Percentiles rank a stretch among this genome's conserved stretches.
phyloP scores from a whole-genome alignment of 176 grass and related monocot genomes.

The barley (Hordeum vulgare) region DNA sequence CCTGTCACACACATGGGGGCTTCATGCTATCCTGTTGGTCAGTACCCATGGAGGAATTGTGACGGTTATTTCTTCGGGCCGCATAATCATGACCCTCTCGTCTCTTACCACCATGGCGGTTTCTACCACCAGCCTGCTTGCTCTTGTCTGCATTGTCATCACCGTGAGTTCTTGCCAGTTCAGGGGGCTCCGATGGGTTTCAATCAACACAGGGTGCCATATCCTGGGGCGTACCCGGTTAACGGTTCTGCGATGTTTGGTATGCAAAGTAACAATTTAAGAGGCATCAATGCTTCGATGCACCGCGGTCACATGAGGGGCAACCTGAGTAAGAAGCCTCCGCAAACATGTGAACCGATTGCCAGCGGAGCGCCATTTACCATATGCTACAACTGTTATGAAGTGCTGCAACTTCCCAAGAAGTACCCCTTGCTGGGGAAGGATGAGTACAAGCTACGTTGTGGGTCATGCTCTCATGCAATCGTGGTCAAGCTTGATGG shows the following conservation, averaged over 20 bases:
- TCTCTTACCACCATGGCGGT: conserved; percentile 89
- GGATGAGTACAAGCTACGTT: conserved; percentile 60
- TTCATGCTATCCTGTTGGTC: conserved; percentile 50
- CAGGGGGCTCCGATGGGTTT: conserved; percentile 48
- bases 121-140: conserved; percentile 92
- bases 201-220: conserved; percentile 41
- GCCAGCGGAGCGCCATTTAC: conserved; percentile 77
- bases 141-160: conserved; percentile 70
- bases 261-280: conserved; percentile 35
- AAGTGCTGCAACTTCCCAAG: conserved; percentile 80
- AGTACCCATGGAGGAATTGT: conserved; percentile 47
- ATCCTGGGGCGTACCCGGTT: conserved; percentile 32
- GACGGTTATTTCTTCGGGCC: conserved; percentile 63
- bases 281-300: conserved; percentile 30
- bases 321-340: conserved; percentile 42
- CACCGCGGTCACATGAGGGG: conserved; percentile 37
- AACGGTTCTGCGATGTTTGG: conserved; percentile 29
- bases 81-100: conserved; percentile 61
- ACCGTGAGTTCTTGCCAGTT: conserved; percentile 27
- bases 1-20: conserved; percentile 34
- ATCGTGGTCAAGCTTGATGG: conserved; percentile 64
- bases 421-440: conserved; percentile 40
- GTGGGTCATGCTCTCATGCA: conserved; percentile 75
- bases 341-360: conserved; percentile 58
- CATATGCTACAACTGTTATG: conserved; percentile 89